Evolutionary conservation across 768 basidiomycete genomes (phyloP), one percentile per base, ranked within the genome.

Genomic region (Suillus subaureus): DNA sequence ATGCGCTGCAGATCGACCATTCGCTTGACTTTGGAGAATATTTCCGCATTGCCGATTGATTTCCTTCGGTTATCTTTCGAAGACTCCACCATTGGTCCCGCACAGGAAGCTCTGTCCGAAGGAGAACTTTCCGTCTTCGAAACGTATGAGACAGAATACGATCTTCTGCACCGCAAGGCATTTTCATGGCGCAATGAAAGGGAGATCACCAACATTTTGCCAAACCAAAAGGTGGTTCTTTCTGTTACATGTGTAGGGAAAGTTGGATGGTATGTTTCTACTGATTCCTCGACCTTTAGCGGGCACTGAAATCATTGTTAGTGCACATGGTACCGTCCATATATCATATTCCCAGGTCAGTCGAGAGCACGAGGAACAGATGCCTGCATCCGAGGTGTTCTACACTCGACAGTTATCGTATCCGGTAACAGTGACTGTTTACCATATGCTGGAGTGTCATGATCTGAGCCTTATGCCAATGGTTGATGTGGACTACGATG

Each of bases 391-490:
- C 1, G 82, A 86, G 58, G 77, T 87, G 49, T 97, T 99, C 76
- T 86, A 96, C 73, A 89, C 93, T 33, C 91, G 97, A 31, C 94
- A 94, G 72, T 77, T 98, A 61, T 86, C 90, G 37, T 94, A 94
- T 73, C 95, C 96, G 6, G 84, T 99, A 68, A 84, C 92, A 71
- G 92, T 97, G 65, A 97, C 96, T 4, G 97, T 99, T 15, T 97
- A 98, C 74, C 93, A 93, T 70, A 96, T 96, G 83, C 86, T 99
- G 35, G 93, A 97, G 75, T 93, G 93, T 70, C 85, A 89, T 68
- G 83, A 84, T 45, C 90, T 98, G 88, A 90, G 93, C 69, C 81
- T 97, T 67, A 78, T 94, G 42, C 88, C 92, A 16, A 87, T 93
- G 66, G 42, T 63, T 35, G 47, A 63, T 62, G 35, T 62, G 16